Base-by-base conservation (phyloP, 768 basidiomycete genomes). In the Lactifluus subvellereus region DNA sequence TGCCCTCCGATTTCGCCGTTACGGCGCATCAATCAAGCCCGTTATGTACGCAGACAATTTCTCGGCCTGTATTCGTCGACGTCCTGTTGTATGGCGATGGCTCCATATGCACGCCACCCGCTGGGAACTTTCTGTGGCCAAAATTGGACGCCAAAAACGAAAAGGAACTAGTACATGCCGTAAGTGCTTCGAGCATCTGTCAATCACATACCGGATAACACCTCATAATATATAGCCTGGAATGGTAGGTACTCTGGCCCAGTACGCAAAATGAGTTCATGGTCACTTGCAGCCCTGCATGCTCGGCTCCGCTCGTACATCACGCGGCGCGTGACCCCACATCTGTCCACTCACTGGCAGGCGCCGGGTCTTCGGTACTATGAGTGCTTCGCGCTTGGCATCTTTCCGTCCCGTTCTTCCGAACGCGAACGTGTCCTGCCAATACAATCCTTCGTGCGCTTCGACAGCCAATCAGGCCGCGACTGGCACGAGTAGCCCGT, bases 261-360 rank as follows among this genome's bases (percentile, higher is more conserved):
- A 38, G 18, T 30, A 48, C 18, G 7, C 56, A 33, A 47, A 11
- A 33, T 47, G 6, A 22, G 20, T 52, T 32, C 38, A 45, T 45
- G 54, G 42, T 32, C 43, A 37, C 43, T 37, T 50, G 33, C 22
- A 20, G 20, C 57, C 56, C 61, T 42, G 50, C 32, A 45, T 47
- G 13, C 40, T 47, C 43, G 51, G 57, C 45, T 33, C 56, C 62
- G 61, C 42, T 57, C 42, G 22, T 16, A 42, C 54, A 14, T 30
- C 38, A 32, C 20, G 32, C 8, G 22, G 20, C 22, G 22, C 45
- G 45, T 22, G 16, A 37, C n/a, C 40, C n/a, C 45, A 47, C 42
- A 14, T 49, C 27, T 27, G 27, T 40, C 20, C 50, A 32, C 52
- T 32, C 42, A n/a, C n/a, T n/a, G n/a, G n/a, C n/a, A 53, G 37